phyloP scores from a whole-genome alignment of 768 basidiomycete species.

The Lentinula guzmanii region DNA sequence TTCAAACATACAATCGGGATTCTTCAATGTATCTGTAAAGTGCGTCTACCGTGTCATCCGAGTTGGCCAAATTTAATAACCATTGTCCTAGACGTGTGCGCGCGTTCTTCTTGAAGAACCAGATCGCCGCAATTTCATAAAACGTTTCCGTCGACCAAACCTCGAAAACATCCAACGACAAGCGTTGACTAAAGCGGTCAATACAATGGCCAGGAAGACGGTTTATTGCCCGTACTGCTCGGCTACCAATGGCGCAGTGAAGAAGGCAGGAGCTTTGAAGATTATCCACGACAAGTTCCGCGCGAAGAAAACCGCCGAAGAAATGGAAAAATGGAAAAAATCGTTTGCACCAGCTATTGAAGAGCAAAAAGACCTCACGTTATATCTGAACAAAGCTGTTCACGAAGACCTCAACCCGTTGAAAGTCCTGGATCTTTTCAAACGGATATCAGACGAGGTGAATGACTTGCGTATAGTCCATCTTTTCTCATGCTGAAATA shows the following conservation, averaged over 20 bases:
- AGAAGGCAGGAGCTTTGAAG: constrained; percentile 83
- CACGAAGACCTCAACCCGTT: constrained; percentile 93
- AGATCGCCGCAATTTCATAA: constrained; percentile 78
- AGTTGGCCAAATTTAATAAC: constrained; percentile 3
- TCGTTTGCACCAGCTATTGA: constrained; percentile 79
- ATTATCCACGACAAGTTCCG: constrained; percentile 98
- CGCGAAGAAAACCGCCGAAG: constrained; percentile 85
- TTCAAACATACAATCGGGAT: constrained; percentile 94
- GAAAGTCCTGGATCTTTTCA: constrained; percentile 89
- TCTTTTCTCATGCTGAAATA: neutral
- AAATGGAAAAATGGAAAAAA: constrained; percentile 82
- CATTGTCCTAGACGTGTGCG: constrained; percentile 66
- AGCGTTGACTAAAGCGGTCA: constrained; percentile 76
- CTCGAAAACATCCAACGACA: constrained; percentile 93
- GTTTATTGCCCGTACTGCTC: constrained; percentile 92
- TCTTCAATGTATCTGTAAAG: constrained; percentile 96
- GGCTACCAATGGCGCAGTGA: constrained; percentile 90
- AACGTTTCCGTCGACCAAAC: constrained; percentile 83
- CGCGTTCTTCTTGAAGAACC: constrained; percentile 84
- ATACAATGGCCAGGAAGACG: constrained; percentile 81
- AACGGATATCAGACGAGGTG: constrained; percentile 88
- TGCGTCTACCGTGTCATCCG: constrained; percentile 23
- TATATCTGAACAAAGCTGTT: constrained; percentile 81
- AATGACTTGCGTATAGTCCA: constrained; percentile 2
- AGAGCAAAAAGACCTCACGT: constrained; percentile 79